Base-by-base conservation (phyloP, 768 basidiomycete species). In the Rhodotorula taiwanensis region DNA sequence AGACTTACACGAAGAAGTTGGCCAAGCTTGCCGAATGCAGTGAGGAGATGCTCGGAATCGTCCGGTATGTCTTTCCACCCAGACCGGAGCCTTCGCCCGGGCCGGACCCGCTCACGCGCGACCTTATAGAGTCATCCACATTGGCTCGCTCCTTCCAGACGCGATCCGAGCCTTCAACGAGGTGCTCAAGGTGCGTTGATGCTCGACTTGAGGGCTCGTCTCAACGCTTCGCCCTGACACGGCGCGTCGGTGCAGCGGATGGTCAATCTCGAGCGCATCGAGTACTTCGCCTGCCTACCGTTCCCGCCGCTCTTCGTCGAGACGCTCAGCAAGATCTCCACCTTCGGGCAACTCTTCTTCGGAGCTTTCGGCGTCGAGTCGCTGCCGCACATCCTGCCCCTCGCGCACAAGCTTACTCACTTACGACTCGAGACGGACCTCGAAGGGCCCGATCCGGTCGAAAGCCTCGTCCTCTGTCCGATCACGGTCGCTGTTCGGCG, bases 301-400 rank as follows among this genome's bases (percentile, higher is more conserved):
- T 5, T 49, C 18, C 23, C 48, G 28, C 30, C 48, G 20, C 9
- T 49, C 30, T 10, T 49, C 48, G 30, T 49, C 48, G 48, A 49
- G 2, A 9, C 48, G 18, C 48, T 49, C 30, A 1, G 4, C 10
- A 20, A 4, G 30, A 14, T 49, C 3, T 20, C 28, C 6, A 18
- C 4, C 28, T 49, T 49, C 48, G 16, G 20, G 18, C 20, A 9
- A 11, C 48, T 49, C 48, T 2, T 30, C 10, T 49, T 49, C 21
- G 4, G 7, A 3, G 1, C 30, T 15, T 6, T 4, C 48, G 30
- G 48, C 3, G 13, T 23, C 48, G 48, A 49, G 18, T 49, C 48
- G 48, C 48, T 49, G 28, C 48, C 48, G 11, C 27, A 49, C 48
- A 33, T 49, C 48, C 48, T 49, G 16, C 48, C 48, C 7, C 48